These are phyloP conservation scores for Ilex paraguariensis DNA, from an alignment of 305 asterid species.

Conservation along the genomic window DNA sequence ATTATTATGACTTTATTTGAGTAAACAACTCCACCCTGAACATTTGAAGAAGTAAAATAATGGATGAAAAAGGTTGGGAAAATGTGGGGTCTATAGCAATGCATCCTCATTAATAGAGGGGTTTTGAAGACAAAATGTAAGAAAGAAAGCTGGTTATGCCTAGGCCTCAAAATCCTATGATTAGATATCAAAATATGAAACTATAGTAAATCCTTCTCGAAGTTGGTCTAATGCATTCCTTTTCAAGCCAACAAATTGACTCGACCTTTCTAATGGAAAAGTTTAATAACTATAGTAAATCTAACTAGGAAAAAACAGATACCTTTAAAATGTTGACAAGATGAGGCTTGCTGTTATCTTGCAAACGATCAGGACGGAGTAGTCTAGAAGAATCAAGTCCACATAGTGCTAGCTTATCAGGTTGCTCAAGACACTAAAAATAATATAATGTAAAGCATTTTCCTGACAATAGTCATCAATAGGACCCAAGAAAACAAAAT, in stretches of 20 bases:
- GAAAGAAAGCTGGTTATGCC: neutral
- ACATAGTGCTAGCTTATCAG: slow-evolving; percentile 77
- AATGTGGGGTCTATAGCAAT: no score
- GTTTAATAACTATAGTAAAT: neutral
- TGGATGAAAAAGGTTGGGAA: neutral
- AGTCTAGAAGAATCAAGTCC: slow-evolving; percentile 73
- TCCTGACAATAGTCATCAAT: neutral
- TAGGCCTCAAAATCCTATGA: neutral
- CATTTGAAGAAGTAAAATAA: slow-evolving; percentile 9
- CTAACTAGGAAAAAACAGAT: slow-evolving; percentile 12
- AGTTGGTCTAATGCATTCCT: neutral
- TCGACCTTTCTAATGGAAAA: neutral
- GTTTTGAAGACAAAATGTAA: no score
- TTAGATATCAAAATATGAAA: neutral
- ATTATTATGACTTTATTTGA: slow-evolving; percentile 63
- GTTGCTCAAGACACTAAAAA: slow-evolving; percentile 62
- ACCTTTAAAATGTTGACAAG: slow-evolving; percentile 83
- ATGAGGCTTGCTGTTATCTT: slow-evolving; percentile 57
- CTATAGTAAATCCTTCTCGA: neutral
- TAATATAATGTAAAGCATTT: slow-evolving; percentile 3
- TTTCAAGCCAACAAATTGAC: neutral
- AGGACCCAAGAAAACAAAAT: slow-evolving; percentile 8
- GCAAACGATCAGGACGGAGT: slow-evolving; percentile 74
- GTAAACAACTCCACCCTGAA: slow-evolving; percentile 85
- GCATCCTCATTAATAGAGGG: no score